Conservation (phyloP, 2,329 filamentous ascomycete species). For the Exophiala viscosa region DNA sequence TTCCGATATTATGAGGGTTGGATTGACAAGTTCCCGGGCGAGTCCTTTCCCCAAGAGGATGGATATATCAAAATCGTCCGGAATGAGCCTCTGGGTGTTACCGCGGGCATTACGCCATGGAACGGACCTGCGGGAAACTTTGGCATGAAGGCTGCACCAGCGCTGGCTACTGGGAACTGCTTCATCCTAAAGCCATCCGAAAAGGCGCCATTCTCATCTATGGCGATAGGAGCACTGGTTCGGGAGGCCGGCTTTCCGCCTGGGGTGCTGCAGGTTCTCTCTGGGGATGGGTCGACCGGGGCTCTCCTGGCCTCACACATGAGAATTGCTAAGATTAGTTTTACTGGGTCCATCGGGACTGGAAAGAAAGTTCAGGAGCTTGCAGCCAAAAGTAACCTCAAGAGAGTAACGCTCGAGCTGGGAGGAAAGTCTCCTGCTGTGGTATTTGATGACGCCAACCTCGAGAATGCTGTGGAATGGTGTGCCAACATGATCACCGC, state of each 20-base stretch:
- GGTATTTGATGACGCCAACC: slow-evolving; percentile 63
- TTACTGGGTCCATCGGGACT: slow-evolving; percentile 38
- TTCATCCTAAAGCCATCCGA: slow-evolving; percentile 57
- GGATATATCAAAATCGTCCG: slow-evolving; percentile 30
- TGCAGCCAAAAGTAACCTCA: slow-evolving; percentile 43
- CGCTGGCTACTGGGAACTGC: slow-evolving; percentile 56
- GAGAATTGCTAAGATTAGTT: slow-evolving; percentile 42
- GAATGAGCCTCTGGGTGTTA: slow-evolving; percentile 56
- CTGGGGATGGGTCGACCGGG: slow-evolving; percentile 31
- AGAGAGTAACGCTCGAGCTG: slow-evolving; percentile 61
- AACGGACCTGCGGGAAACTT: slow-evolving; percentile 73
- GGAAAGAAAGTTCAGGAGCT: slow-evolving; percentile 39
- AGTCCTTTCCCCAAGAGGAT: slow-evolving; percentile 45
- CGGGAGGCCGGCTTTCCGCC: slow-evolving; percentile 73
- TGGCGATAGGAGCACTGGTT: slow-evolving; percentile 63
- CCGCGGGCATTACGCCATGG: slow-evolving; percentile 74
- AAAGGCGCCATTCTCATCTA: slow-evolving; percentile 54
- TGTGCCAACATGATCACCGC: slow-evolving; percentile 55
- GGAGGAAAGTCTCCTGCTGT: slow-evolving; percentile 67
- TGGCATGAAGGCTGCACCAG: slow-evolving; percentile 61
- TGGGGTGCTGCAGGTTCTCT: slow-evolving; percentile 54
- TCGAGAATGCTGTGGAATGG: slow-evolving; percentile 68
- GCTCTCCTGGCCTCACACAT: slow-evolving; percentile 38
- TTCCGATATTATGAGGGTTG: slow-evolving; percentile 78
- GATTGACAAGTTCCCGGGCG: slow-evolving; percentile 74